Evolutionary conservation across 495 filamentous ascomycete species (phyloP), one percentile per base, ranked within the genome.

Genomic region (Daldinia bambusicola): DNA sequence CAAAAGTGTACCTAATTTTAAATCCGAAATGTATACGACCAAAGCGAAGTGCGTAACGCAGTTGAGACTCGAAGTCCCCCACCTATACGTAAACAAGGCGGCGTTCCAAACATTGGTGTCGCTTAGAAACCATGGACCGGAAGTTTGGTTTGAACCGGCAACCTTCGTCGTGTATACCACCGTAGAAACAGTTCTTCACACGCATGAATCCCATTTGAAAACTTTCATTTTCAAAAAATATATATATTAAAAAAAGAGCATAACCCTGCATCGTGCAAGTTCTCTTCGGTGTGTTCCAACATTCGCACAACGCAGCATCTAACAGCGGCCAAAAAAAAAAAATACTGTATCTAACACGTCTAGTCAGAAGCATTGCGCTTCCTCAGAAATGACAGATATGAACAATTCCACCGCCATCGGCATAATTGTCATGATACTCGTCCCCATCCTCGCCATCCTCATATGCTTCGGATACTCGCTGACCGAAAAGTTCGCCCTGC

Each of bases 331-430:
- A 40, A 14, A 16, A 4, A 57, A 12, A 40, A 14, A 16, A 4
- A 57, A 12, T 34, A 20, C 55, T n/a, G 16, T 18, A 31, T 14
- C 40, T 13, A 43, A 43, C 6, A 9, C 41, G 26, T 18, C 41
- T 16, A 58, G 26, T 4, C 13, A 22, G 36, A 18, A 14, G 6
- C 43, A 53, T n/a, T 6, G 12, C 26, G 26, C 14, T 50, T 40
- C 63, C 31, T 7, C 4, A 12, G 48, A 8, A 51, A 63, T 60
- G 55, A 1, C 32, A 20, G 18, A 37, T 20, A 22, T 14, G 1
- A 53, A 9, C 41, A 32, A 32, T 2, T 36, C 63, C 60, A 55
- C 45, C 13, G 37, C 9, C 5, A 67, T 76, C 53, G 74, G 59
- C 43, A 4, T 74, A 6, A 10, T 71, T 0, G 34, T 76, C 43